phyloP scores from a whole-genome alignment of 2,329 filamentous ascomycete species.

The Gliomastix tumulicola region DNA sequence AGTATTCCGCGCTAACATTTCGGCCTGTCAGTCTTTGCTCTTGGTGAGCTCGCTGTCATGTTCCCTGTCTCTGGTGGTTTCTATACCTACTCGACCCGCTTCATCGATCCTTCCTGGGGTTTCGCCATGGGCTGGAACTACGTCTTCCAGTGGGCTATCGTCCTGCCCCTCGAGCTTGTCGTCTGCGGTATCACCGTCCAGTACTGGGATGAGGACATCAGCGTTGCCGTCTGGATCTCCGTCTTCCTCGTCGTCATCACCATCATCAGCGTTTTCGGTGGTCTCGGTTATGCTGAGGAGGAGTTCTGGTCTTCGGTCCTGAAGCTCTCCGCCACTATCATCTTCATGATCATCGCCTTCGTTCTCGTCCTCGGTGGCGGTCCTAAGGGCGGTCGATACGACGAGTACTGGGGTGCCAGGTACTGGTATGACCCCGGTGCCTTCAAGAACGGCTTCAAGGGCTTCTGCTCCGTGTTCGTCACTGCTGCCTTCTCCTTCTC shows the following conservation, averaged over 20 bases:
- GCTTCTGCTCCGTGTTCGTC: conserved; percentile 60
- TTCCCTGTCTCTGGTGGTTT: conserved; percentile 53
- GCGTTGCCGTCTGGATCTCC: conserved; percentile 39
- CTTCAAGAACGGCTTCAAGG: conserved; percentile 63
- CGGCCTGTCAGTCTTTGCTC: conserved; percentile 38
- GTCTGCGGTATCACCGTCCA: conserved; percentile 42
- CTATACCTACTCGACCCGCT: conserved; percentile 51
- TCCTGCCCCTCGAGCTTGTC: conserved; percentile 39
- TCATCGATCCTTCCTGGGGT: conserved; percentile 52
- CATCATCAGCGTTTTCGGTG: conserved; percentile 43
- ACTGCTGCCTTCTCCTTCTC: conserved; percentile 63
- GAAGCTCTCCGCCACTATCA: conserved; percentile 45
- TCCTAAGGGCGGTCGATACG: conserved; percentile 31
- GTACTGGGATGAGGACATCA: conserved; percentile 39
- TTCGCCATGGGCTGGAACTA: conserved; percentile 46
- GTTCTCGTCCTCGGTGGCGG: conserved; percentile 49
- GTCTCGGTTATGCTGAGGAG: conserved; percentile 40
- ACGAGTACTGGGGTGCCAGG: conserved; percentile 30
- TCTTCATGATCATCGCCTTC: conserved; percentile 52
- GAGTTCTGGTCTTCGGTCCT: conserved; percentile 45
- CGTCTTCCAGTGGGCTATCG: conserved; percentile 38
- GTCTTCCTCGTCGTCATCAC: conserved; percentile 40
- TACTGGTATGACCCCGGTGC: conserved; percentile 33
- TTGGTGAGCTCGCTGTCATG: conserved; percentile 51
- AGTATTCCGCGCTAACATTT: neutral